phyloP scores from a whole-genome alignment of 148 eudicot genomes.

The Rhododendron henanense region DNA sequence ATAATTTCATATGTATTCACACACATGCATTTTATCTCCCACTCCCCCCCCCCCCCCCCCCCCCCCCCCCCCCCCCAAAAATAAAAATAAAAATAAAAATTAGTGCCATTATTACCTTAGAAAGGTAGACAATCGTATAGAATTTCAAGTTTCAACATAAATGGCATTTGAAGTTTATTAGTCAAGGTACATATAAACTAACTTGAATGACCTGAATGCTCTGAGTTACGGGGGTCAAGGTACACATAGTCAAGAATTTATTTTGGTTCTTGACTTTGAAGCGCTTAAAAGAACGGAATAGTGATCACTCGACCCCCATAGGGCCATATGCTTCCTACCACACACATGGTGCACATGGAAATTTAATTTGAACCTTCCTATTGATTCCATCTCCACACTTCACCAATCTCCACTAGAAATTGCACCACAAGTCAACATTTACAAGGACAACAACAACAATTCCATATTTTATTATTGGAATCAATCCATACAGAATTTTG shows the following conservation, averaged over 20 bases:
- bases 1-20: no score
- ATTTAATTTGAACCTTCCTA: not conserved
- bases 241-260: not conserved
- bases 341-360: not conserved
- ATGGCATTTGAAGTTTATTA: no score
- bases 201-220: not conserved
- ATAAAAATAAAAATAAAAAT: no score
- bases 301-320: not conserved
- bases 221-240: not conserved
- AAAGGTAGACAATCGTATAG: no score
- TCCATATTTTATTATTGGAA: no score
- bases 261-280: not conserved
- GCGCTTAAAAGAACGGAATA: not conserved
- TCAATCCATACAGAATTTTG: no score
- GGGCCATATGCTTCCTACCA: conserved; percentile 1
- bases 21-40: no score
- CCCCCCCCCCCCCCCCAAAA: no score
- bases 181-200: not conserved
- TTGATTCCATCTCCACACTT: not conserved
- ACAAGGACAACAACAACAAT: not conserved
- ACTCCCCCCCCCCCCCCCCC: no score
- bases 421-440: not conserved
- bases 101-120: no score
- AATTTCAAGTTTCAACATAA: no score
- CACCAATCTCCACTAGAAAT: not conserved